These are phyloP conservation scores for Letharia lupina DNA, from an alignment of 495 filamentous ascomycete genomes.

Conservation along the genomic window DNA sequence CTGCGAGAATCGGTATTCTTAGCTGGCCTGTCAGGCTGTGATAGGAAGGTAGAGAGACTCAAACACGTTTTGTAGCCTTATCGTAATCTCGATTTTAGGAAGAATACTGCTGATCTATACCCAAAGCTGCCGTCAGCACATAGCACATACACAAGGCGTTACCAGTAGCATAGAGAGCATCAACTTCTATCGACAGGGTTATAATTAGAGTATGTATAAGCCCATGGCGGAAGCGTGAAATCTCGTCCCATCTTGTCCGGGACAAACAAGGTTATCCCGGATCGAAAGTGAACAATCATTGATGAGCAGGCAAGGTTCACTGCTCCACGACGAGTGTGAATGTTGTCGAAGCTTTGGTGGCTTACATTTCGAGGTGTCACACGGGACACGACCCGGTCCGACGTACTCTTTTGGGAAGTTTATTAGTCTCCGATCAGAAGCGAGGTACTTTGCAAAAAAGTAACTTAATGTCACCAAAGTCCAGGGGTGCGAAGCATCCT, in stretches of 20 bases:
- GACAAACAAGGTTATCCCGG: neutral
- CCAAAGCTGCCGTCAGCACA: neutral
- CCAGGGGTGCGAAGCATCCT: neutral
- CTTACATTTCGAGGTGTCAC: neutral
- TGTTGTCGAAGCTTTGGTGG: neutral
- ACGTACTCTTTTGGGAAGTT: neutral
- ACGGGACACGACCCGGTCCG: neutral
- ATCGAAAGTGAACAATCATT: neutral
- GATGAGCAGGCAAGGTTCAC: neutral
- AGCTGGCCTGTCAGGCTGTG: neutral
- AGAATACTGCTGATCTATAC: neutral
- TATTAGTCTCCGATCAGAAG: neutral
- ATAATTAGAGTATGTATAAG: neutral
- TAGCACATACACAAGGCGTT: neutral
- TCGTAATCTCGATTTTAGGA: neutral
- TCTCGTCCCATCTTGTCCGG: neutral
- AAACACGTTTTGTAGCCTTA: neutral
- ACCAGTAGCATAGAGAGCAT: neutral
- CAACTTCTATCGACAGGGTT: neutral
- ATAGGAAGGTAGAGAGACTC: neutral
- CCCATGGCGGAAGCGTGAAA: neutral
- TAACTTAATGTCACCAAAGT: neutral
- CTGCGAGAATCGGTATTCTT: neutral
- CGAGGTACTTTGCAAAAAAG: neutral
- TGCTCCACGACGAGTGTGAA: neutral